Conservation (phyloP, 495 filamentous ascomycete genomes). For the Aspergillus indologenus region DNA sequence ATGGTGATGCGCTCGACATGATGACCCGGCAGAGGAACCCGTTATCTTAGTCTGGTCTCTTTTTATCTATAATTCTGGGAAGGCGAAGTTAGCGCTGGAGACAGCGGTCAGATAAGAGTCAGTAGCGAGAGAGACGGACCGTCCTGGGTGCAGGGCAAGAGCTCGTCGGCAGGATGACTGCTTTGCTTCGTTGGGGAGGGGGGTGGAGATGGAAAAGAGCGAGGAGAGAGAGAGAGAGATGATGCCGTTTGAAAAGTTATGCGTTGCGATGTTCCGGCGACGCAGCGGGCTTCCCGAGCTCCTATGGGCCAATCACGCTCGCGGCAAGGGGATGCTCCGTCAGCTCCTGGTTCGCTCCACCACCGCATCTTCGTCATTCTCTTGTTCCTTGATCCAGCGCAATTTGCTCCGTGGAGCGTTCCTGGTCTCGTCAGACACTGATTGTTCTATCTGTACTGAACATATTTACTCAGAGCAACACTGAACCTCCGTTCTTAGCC, state of each 20-base stretch:
- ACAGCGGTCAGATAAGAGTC: not conserved
- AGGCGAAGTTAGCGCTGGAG: slow-evolving; percentile 9
- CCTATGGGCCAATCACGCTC: slow-evolving; percentile 37
- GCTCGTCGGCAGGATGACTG: slow-evolving; percentile 21
- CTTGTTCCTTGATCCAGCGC: not conserved
- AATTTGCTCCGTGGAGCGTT: no score
- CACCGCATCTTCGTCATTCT: slow-evolving; percentile 5
- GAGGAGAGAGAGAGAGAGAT: slow-evolving; percentile 22
- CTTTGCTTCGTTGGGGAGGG: slow-evolving; percentile 14
- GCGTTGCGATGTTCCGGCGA: slow-evolving; percentile 22
- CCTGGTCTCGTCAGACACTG: no score
- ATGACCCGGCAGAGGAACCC: slow-evolving; percentile 27
- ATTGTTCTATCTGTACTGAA: not conserved
- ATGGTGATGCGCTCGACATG: slow-evolving; percentile 42
- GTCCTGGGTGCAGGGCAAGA: slow-evolving; percentile 21
- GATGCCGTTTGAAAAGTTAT: slow-evolving; percentile 33
- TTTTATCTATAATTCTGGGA: slow-evolving; percentile 13
- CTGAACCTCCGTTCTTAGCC: not conserved
- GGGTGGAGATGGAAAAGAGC: slow-evolving; percentile 26
- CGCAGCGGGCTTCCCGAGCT: slow-evolving; percentile 29
- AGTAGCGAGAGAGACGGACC: slow-evolving; percentile 14
- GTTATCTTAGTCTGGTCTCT: slow-evolving; percentile 13
- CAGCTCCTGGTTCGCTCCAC: slow-evolving; percentile 26
- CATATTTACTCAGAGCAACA: not conserved
- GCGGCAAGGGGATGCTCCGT: slow-evolving; percentile 16